Percentiles rank a stretch among this genome's conserved stretches.
These are phyloP conservation scores for Pseudogymnoascus sp. DNA, from an alignment of 2,329 filamentous ascomycete species.

Conservation along the genomic window DNA sequence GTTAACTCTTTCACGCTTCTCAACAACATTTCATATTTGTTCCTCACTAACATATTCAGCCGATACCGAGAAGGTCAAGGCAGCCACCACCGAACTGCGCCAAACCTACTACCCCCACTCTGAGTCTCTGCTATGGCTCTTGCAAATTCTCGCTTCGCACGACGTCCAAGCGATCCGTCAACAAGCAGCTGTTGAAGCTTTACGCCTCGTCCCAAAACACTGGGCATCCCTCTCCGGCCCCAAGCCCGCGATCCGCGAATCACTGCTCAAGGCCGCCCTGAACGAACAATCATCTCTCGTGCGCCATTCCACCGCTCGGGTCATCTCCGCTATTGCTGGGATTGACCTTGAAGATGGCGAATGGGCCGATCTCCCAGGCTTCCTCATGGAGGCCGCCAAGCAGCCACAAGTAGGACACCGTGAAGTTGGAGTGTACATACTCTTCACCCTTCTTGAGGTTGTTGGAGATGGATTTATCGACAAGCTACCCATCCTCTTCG, in stretches of 20 bases:
- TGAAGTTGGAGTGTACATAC: slow-evolving; percentile 86
- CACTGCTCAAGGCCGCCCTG: slow-evolving; percentile 76
- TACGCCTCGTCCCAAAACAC: slow-evolving; percentile 76
- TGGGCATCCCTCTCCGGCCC: slow-evolving; percentile 72
- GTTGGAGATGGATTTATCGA: slow-evolving; percentile 79
- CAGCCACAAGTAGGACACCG: slow-evolving; percentile 70
- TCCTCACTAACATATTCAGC: slow-evolving; percentile 44
- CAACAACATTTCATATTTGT: slow-evolving; percentile 4
- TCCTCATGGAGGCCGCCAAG: slow-evolving; percentile 71
- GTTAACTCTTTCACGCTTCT: slow-evolving; percentile 14
- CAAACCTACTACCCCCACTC: slow-evolving; percentile 89
- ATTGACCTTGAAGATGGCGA: slow-evolving; percentile 81
- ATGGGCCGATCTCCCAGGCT: slow-evolving; percentile 73
- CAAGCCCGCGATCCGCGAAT: slow-evolving; percentile 72
- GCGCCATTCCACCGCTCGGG: slow-evolving; percentile 78
- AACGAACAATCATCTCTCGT: slow-evolving; percentile 70
- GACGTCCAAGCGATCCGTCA: slow-evolving; percentile 68
- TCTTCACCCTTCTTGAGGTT: slow-evolving; percentile 85
- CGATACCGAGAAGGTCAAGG: slow-evolving; percentile 82
- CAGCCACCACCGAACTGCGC: slow-evolving; percentile 81
- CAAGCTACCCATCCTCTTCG: slow-evolving; percentile 71
- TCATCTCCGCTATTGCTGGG: slow-evolving; percentile 80
- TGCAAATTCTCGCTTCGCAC: slow-evolving; percentile 82
- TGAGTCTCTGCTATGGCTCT: slow-evolving; percentile 73
- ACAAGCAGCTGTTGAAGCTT: slow-evolving; percentile 83